These are phyloP conservation scores for Myxozyma melibiosi DNA, from an alignment of 805 yeast genomes.

Conservation along the genomic window DNA sequence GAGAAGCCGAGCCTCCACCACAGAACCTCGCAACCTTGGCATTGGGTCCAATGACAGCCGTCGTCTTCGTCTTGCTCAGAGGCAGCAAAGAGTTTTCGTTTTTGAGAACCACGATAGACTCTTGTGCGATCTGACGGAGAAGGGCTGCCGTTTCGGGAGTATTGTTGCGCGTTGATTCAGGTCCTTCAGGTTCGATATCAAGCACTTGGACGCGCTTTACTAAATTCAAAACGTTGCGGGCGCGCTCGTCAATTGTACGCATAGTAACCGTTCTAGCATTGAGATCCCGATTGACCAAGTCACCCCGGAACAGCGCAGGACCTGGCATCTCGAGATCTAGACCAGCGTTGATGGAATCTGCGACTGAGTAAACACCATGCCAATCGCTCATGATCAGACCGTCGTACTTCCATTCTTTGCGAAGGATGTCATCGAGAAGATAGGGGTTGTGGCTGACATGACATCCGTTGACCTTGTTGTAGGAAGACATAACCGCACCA, in stretches of 20 bases:
- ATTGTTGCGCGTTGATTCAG: slow-evolving; percentile 36
- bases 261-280: slow-evolving; percentile 46
- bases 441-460: slow-evolving; percentile 54
- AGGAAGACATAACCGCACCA: slow-evolving; percentile 60
- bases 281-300: slow-evolving; percentile 49
- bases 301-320: slow-evolving; percentile 51
- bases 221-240: slow-evolving; percentile 50
- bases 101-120: slow-evolving; percentile 59
- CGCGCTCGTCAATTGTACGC: slow-evolving; percentile 48
- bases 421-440: slow-evolving; percentile 51
- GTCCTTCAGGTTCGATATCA: slow-evolving; percentile 49
- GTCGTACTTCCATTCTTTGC: slow-evolving; percentile 59
- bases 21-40: slow-evolving; percentile 22
- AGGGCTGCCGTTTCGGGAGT: slow-evolving; percentile 51
- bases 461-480: slow-evolving; percentile 63
- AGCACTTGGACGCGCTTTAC: slow-evolving; percentile 48
- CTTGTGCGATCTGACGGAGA: slow-evolving; percentile 51
- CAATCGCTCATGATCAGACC: slow-evolving; percentile 67
- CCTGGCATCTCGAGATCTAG: slow-evolving; percentile 73
- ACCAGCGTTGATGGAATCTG: slow-evolving; percentile 55
- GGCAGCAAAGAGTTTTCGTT: slow-evolving; percentile 55
- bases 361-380: slow-evolving; percentile 58
- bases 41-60: slow-evolving; percentile 60
- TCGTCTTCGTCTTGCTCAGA: slow-evolving; percentile 46
- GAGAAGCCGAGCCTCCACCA: slow-evolving; percentile 29